These are phyloP conservation scores for Typha latifolia DNA, from an alignment of 176 grass and related monocot species.

Conservation along the genomic window DNA sequence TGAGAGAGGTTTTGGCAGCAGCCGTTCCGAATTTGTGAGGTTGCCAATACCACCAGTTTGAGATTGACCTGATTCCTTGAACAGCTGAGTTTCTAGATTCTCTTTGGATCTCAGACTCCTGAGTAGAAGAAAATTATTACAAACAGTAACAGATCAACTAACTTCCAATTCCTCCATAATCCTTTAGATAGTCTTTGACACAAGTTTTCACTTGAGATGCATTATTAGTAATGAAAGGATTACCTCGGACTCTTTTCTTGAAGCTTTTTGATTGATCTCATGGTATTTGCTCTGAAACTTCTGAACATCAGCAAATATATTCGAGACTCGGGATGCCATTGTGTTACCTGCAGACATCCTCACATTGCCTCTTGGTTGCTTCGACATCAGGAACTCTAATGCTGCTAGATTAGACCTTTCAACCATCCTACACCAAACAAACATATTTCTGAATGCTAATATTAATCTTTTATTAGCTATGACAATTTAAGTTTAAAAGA, in stretches of 20 bases:
- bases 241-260: constrained; percentile 56
- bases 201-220: too few species aligned
- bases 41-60: constrained; percentile 79
- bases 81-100: constrained; percentile 51
- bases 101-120: constrained; percentile 41
- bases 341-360: constrained; percentile 65
- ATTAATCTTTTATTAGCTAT: too few species aligned
- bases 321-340: constrained; percentile 35
- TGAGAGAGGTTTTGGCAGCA: constrained; percentile 24
- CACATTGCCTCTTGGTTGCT: constrained; percentile 70
- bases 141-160: background rate
- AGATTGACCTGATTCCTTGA: constrained; percentile 66
- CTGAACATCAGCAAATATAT: constrained; percentile 63
- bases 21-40: constrained; percentile 31
- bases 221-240: background rate
- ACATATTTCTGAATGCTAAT: background rate
- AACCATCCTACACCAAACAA: constrained; percentile 29
- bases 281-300: constrained; percentile 66
- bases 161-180: background rate
- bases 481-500: too few species aligned
- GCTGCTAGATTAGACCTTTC: constrained; percentile 67
- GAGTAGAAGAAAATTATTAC: background rate
- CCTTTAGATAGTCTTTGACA: too few species aligned
- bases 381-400: constrained; percentile 90
- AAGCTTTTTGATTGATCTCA: constrained; percentile 52